phyloP scores from a whole-genome alignment of 768 basidiomycete species.

The Lentinula detonsa region DNA sequence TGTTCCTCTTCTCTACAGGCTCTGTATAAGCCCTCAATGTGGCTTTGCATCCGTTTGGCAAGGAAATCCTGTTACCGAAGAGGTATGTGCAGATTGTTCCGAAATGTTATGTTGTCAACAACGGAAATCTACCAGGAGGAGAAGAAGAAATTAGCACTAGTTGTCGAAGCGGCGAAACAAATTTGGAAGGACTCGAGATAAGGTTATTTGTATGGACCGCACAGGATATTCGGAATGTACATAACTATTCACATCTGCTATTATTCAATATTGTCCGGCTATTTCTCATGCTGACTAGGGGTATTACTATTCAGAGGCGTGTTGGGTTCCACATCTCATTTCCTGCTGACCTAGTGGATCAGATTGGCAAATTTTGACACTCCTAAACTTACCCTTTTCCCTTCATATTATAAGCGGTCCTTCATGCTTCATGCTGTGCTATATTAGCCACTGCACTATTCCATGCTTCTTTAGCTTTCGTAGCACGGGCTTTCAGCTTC shows the following conservation, averaged over 20 bases:
- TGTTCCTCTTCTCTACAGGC: conserved; percentile 19
- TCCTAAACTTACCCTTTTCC: too few species aligned
- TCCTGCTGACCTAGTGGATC: too few species aligned
- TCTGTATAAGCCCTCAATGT: conserved; percentile 58
- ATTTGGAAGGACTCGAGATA: conserved; percentile 29
- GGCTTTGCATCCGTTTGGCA: conserved; percentile 57
- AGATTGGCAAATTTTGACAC: too few species aligned
- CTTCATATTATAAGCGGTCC: background rate
- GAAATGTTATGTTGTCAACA: background rate
- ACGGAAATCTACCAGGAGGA: conserved; percentile 32
- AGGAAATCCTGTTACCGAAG: conserved; percentile 48
- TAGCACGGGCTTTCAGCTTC: conserved; percentile 43
- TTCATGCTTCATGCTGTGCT: conserved; percentile 1
- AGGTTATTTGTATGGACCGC: background rate
- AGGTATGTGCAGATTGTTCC: conserved; percentile 16
- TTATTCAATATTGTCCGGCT: conserved; percentile 6
- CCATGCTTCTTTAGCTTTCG: conserved; percentile 15
- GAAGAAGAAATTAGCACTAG: conserved; percentile 37
- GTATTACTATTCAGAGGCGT: background rate
- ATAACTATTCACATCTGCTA: conserved; percentile 4
- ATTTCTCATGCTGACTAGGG: background rate
- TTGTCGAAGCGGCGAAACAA: conserved; percentile 38
- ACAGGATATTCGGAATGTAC: background rate
- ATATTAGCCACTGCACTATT: conserved; percentile 9
- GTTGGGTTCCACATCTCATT: too few species aligned